phyloP scores from a whole-genome alignment of 1,284 basidiomycete genomes.

The Naganishia albida region DNA sequence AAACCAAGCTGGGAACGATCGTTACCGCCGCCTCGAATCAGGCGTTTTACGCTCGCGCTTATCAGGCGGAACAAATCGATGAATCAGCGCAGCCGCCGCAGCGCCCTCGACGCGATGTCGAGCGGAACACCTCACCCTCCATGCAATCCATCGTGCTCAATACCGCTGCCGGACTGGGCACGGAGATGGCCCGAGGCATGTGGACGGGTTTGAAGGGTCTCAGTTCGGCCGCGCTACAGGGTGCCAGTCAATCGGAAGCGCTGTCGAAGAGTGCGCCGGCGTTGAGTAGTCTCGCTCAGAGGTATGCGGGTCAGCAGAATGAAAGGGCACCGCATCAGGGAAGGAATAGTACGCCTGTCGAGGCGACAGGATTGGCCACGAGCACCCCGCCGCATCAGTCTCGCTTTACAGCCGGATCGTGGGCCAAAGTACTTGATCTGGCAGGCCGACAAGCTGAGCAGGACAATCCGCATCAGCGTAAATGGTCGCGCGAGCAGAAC shows the following conservation, averaged over 20 bases:
- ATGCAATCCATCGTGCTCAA: slow-evolving; percentile 30
- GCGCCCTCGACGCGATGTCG: neutral
- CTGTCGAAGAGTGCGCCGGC: slow-evolving; percentile 33
- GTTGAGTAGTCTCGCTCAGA: slow-evolving; percentile 23
- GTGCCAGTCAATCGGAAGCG: slow-evolving; percentile 30
- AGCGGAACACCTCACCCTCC: slow-evolving; percentile 8
- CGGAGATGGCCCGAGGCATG: slow-evolving; percentile 32
- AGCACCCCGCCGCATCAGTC: neutral
- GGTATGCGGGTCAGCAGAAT: neutral
- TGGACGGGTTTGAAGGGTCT: slow-evolving; percentile 33
- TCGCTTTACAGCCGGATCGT: slow-evolving; percentile 7
- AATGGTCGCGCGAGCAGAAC: neutral
- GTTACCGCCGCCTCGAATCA: slow-evolving; percentile 28
- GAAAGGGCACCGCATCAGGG: neutral
- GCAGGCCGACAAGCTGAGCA: slow-evolving; percentile 1
- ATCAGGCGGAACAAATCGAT: neutral
- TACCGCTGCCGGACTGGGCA: slow-evolving; percentile 31
- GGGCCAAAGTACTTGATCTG: slow-evolving; percentile 34
- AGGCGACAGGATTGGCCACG: too few relatives aligned
- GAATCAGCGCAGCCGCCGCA: too few relatives aligned
- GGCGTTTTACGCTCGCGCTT: neutral
- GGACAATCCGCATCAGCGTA: neutral
- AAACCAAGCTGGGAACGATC: slow-evolving; percentile 25
- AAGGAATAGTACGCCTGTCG: neutral
- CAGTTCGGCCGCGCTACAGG: slow-evolving; percentile 26